These are phyloP conservation scores for Platanthera guangdongensis DNA, from an alignment of 106 monocot genomes.

Conservation along the genomic window DNA sequence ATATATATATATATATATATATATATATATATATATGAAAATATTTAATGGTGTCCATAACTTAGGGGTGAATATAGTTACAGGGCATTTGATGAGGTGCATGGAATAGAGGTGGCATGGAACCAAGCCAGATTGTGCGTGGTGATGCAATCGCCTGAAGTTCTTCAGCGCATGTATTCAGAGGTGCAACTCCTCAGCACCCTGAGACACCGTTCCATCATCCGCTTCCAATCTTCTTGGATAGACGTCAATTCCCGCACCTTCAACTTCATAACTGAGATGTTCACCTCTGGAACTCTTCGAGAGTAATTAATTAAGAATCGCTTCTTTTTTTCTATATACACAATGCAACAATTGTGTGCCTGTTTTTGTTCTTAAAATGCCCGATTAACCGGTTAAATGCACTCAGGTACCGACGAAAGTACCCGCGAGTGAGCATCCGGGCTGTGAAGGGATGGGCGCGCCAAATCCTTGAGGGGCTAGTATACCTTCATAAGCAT, in stretches of 20 bases:
- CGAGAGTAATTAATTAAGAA: slow-evolving; percentile 36
- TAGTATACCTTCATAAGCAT: slow-evolving; percentile 71
- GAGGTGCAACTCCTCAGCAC: slow-evolving; percentile 86
- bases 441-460: slow-evolving; percentile 85
- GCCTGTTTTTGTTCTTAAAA: background rate
- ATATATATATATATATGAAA: no score
- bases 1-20: no score
- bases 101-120: slow-evolving; percentile 91
- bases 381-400: background rate
- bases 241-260: slow-evolving; percentile 45
- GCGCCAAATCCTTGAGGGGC: slow-evolving; percentile 65
- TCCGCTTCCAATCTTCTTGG: slow-evolving; percentile 79
- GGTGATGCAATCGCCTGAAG: slow-evolving; percentile 65
- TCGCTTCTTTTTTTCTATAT: background rate
- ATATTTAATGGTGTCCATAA: slow-evolving; percentile 18
- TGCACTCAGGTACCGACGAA: slow-evolving; percentile 67
- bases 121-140: slow-evolving; percentile 73
- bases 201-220: slow-evolving; percentile 71
- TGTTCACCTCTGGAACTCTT: slow-evolving; percentile 97
- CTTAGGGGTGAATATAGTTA: slow-evolving; percentile 29
- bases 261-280: slow-evolving; percentile 98
- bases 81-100: slow-evolving; percentile 82
- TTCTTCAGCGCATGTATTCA: slow-evolving; percentile 75
- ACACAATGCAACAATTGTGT: background rate
- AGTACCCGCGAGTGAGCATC: slow-evolving; percentile 52